Conservation (phyloP, 1,284 basidiomycete genomes). For the Moniliella sp. region DNA sequence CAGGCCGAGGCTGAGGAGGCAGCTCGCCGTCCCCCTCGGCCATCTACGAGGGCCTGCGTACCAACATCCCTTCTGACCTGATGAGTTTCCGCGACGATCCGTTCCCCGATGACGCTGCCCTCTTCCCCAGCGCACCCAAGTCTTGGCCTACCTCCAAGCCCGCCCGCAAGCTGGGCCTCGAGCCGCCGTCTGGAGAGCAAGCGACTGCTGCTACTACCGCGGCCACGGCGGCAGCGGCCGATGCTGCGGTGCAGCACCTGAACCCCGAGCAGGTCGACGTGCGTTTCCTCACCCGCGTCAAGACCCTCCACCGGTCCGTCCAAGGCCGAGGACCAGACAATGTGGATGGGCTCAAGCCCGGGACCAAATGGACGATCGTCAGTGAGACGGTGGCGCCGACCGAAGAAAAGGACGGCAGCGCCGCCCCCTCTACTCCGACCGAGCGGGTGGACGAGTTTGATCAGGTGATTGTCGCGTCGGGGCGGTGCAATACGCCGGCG, state of each 20-base stretch:
- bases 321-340: too few species aligned
- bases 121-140: too few species aligned
- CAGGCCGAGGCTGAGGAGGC: too few species aligned
- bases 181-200: too few species aligned
- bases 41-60: conserved; percentile 28
- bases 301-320: conserved; percentile 8
- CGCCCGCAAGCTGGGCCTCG: too few species aligned
- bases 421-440: conserved; percentile 5
- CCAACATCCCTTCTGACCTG: conserved; percentile 26
- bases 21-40: conserved; percentile 8
- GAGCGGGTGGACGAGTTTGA: conserved; percentile 6
- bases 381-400: not conserved
- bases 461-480: conserved; percentile 34
- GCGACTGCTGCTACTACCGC: too few species aligned
- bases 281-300: conserved; percentile 34
- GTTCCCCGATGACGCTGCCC: conserved; percentile 5
- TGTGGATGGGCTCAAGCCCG: too few species aligned
- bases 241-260: conserved; percentile 31
- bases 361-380: too few species aligned
- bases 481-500: conserved; percentile 38
- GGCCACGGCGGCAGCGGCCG: too few species aligned
- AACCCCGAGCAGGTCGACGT: conserved; percentile 23
- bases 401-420: conserved; percentile 10
- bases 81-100: conserved; percentile 26
- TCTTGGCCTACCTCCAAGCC: too few species aligned